phyloP scores from a whole-genome alignment of 164 flowering plant genomes.

The Saururus chinensis region DNA sequence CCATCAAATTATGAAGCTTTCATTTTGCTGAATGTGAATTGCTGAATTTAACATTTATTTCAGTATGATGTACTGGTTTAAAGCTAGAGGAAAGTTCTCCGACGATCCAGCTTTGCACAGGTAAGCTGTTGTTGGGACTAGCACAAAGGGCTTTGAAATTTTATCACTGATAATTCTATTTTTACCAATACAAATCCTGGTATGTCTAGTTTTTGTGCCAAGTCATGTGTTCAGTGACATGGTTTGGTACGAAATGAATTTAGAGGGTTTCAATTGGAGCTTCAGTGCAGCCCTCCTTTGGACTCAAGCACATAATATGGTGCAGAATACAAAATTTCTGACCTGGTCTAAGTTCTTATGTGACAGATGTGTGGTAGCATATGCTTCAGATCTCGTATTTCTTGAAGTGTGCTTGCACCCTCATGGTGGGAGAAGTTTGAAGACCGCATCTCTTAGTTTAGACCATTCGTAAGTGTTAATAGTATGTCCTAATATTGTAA shows the following conservation, averaged over 20 bases:
- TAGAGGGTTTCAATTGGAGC: no score
- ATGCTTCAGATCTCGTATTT: conserved; percentile 76
- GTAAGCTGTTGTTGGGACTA: conserved; percentile 20
- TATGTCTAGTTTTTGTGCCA: no score
- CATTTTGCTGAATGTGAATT: not conserved
- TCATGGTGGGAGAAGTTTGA: conserved; percentile 54
- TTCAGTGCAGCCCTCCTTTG: no score
- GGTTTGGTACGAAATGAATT: no score
- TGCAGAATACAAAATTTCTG: not conserved
- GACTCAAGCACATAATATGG: not conserved
- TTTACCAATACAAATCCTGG: no score
- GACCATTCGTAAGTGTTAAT: conserved; percentile 80
- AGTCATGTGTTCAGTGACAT: no score
- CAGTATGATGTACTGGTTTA: conserved; percentile 85
- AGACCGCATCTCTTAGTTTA: conserved; percentile 53
- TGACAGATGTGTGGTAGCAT: conserved; percentile 89
- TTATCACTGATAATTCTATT: no score
- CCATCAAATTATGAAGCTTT: not conserved
- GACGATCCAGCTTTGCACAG: conserved; percentile 95
- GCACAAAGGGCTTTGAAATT: not conserved
- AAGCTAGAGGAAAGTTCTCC: conserved; percentile 79
- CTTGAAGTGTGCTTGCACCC: conserved; percentile 61
- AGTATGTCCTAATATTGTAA: not conserved
- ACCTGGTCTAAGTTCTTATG: not conserved
- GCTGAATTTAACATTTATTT: conserved; percentile 6